Conservation (phyloP, 352 stramenopile species). For the Phytophthora multivora region DNA sequence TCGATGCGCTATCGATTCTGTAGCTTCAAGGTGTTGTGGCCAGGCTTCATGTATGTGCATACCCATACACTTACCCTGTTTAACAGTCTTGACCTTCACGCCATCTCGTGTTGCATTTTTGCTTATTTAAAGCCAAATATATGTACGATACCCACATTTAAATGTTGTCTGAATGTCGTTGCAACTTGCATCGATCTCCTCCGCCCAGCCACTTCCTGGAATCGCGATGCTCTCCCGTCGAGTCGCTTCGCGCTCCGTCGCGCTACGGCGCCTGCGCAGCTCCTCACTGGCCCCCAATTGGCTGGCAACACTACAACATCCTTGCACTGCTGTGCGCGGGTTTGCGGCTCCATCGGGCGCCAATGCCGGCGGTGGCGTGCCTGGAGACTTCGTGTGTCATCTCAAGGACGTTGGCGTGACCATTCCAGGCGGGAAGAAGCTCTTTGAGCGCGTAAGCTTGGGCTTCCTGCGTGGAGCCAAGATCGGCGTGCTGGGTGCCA, state of each 20-base stretch:
- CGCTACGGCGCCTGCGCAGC: constrained; percentile 2
- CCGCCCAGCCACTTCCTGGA: too few relatives aligned
- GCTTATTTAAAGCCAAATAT: too few relatives aligned
- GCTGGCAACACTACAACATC: constrained; percentile 3
- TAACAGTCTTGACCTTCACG: too few relatives aligned
- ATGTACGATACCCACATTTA: neutral
- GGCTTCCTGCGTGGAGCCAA: constrained; percentile 91
- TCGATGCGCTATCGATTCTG: too few relatives aligned
- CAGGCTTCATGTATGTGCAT: too few relatives aligned
- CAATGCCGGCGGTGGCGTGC: constrained; percentile 79
- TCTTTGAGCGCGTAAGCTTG: constrained; percentile 81
- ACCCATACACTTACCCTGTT: too few relatives aligned
- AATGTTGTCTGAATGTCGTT: neutral
- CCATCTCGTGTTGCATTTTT: too few relatives aligned
- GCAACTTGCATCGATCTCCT: neutral
- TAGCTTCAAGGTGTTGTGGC: too few relatives aligned
- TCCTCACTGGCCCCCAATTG: constrained; percentile 12
- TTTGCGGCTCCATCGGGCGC: constrained; percentile 44
- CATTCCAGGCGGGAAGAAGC: constrained; percentile 83
- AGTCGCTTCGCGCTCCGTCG: constrained; percentile 11
- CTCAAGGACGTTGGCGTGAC: constrained; percentile 75
- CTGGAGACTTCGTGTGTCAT: constrained; percentile 86
- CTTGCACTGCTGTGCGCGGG: constrained; percentile 25
- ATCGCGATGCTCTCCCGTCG: constrained; percentile 21
- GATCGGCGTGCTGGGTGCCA: constrained; percentile 95